Base-by-base conservation (phyloP, 1,284 basidiomycete genomes). In the Ustilago cynodontis region DNA sequence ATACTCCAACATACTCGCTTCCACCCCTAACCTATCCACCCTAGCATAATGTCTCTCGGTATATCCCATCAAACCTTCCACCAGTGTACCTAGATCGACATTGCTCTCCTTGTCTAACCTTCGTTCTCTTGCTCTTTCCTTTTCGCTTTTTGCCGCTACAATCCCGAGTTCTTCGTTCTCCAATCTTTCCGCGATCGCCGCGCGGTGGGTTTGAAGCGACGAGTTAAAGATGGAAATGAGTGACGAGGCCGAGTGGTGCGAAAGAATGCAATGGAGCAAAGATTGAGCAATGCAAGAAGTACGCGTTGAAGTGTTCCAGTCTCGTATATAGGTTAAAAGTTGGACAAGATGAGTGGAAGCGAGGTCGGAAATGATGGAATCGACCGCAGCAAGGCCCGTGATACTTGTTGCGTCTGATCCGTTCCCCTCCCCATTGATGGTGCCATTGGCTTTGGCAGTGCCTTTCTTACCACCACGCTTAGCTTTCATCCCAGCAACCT, bases 1-100 rank as follows among this genome's bases (percentile, higher is more conserved):
- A 79, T 94, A 97, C 86, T 98, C 95, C 60, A 98, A 90, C 78
- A 97, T 91, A 81, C 94, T 95, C 84, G 93, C 95, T 84, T 98
- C 96, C 87, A 96, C 93, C 47, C 96, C 89, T 65, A 96, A 88
- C 79, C 92, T 90, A 77, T 97, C 94, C 85, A 95, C 90, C 69
- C 96, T 89, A 31, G 90, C 87, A 52, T 95, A 90, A 87, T 99
- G 96, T 52, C 96, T 89, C 85, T 96, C 93, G 11, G 95, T 96
- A 86, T 99, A 99, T 10, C 96, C 94, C 61, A 98, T 89, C 61
- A 98, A 87, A 2, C 91, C 92, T 52, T 95, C 94, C 6, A 98
- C 87, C 63, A 97, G 86, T 67, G 95, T 93, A 0, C 62, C 71
- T 20, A 86, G 55, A 56, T 81, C 79, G 0, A 69, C 59, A 79